Conservation (phyloP, 495 filamentous ascomycete genomes). For the Hypoxylon crocopeplum region DNA sequence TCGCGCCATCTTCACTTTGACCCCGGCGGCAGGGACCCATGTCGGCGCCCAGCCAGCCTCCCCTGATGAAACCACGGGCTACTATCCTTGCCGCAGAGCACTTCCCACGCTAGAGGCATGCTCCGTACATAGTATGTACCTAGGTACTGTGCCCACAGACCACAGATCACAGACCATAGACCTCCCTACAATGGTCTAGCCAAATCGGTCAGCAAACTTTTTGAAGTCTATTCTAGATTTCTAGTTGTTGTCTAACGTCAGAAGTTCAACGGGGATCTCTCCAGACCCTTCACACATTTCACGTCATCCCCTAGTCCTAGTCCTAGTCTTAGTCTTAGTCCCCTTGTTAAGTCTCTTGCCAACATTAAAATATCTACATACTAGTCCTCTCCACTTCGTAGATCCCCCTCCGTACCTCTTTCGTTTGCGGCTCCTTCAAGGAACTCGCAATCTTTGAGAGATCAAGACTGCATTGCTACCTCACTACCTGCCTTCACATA, state of each 20-base stretch:
- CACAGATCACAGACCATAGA: conserved; percentile 9
- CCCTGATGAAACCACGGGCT: conserved; percentile 46
- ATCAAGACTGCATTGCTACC: conserved; percentile 32
- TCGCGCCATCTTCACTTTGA: conserved; percentile 27
- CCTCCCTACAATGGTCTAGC: conserved; percentile 38
- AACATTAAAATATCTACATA: conserved; percentile 26
- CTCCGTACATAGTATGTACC: conserved; percentile 19
- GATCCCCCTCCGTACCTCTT: conserved; percentile 31
- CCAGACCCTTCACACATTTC: conserved; percentile 34
- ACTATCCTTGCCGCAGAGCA: conserved; percentile 45
- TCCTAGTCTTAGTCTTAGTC: too few species aligned
- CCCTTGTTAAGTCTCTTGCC: conserved; percentile 24
- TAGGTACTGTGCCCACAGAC: too few species aligned
- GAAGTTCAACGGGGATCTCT: conserved; percentile 21
- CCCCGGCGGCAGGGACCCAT: conserved; percentile 27
- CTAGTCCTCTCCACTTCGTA: conserved; percentile 22
- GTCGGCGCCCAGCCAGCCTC: conserved; percentile 34
- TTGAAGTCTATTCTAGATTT: conserved; percentile 35
- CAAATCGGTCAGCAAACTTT: conserved; percentile 37
- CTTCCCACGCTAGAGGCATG: conserved; percentile 38
- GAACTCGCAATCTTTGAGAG: conserved; percentile 24
- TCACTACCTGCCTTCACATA: conserved; percentile 29
- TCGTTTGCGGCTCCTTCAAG: conserved; percentile 40
- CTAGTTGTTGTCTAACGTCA: conserved; percentile 22
- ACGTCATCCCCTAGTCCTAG: conserved; percentile 40